phyloP scores from a whole-genome alignment of 208 protist genomes.

The Acanthamoeba lenticulata region DNA sequence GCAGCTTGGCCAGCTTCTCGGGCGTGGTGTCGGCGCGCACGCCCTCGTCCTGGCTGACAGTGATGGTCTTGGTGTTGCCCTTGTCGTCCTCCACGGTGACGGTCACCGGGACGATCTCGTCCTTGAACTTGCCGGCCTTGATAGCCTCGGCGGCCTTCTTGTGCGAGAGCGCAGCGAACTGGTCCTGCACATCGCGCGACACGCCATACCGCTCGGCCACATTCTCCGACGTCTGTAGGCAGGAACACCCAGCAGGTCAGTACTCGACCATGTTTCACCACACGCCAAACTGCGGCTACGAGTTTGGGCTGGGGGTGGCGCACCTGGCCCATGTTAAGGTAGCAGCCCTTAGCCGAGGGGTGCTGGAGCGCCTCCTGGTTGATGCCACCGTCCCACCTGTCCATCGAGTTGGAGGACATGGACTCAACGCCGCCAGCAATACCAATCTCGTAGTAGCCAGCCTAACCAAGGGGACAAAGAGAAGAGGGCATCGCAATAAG shows the following conservation, averaged over 20 bases:
- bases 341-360: slow-evolving; percentile 41
- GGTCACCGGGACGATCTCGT: slow-evolving; percentile 77
- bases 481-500: not conserved
- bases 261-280: too few species aligned
- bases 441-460: slow-evolving; percentile 73
- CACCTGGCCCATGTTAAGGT: not conserved
- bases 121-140: slow-evolving; percentile 73
- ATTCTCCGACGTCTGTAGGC: slow-evolving; percentile 77
- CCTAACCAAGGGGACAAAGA: not conserved
- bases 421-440: slow-evolving; percentile 79
- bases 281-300: too few species aligned
- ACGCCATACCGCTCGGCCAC: slow-evolving; percentile 79
- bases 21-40: slow-evolving; percentile 73
- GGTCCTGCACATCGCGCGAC: slow-evolving; percentile 81
- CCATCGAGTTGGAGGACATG: slow-evolving; percentile 75
- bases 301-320: too few species aligned
- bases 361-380: slow-evolving; percentile 66
- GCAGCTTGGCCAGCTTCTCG: slow-evolving; percentile 78
- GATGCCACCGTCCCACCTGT: slow-evolving; percentile 69
- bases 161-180: slow-evolving; percentile 78
- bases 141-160: slow-evolving; percentile 76
- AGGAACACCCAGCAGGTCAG: not conserved
- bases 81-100: slow-evolving; percentile 71
- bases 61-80: slow-evolving; percentile 66
- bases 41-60: slow-evolving; percentile 85